Conservation (phyloP, 805 yeast species). For the Sungouiella thailandica region DNA sequence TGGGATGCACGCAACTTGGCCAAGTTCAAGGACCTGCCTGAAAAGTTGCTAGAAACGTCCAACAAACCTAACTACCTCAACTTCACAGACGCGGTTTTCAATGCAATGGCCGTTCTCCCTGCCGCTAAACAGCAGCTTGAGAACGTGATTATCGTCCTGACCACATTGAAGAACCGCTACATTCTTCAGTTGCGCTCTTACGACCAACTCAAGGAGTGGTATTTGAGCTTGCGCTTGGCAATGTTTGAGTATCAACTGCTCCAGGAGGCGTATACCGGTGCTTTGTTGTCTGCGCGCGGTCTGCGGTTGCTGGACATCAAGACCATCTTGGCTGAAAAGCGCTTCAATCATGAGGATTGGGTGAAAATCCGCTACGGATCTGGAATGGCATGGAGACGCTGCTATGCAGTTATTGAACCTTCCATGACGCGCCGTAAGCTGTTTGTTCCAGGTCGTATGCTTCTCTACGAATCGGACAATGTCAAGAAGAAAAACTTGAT, state of each 20-base stretch:
- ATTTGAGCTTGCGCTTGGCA: constrained; percentile 74
- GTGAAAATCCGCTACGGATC: constrained; percentile 90
- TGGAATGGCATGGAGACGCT: constrained; percentile 97
- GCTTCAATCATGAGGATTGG: constrained; percentile 90
- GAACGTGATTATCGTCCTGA: constrained; percentile 82
- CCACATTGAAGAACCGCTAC: constrained; percentile 86
- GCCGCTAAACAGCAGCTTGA: constrained; percentile 58
- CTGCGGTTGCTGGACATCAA: constrained; percentile 80
- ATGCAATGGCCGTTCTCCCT: constrained; percentile 63
- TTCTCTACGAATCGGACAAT: constrained; percentile 81
- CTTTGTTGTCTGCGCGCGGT: constrained; percentile 87
- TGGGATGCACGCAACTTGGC: constrained; percentile 80
- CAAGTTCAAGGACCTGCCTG: constrained; percentile 47
- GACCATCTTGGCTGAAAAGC: constrained; percentile 77
- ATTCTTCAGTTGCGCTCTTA: constrained; percentile 70
- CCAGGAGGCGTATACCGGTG: constrained; percentile 97
- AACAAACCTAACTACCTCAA: constrained; percentile 84
- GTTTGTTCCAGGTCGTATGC: constrained; percentile 57
- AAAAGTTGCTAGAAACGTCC: constrained; percentile 50
- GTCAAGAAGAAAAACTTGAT: constrained; percentile 64
- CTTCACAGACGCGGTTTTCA: constrained; percentile 83
- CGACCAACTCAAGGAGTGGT: constrained; percentile 70
- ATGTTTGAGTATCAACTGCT: constrained; percentile 75
- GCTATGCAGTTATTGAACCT: constrained; percentile 85
- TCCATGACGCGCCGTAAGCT: constrained; percentile 45